Evolutionary conservation across 208 protist genomes (phyloP), one percentile per base, ranked within the genome.

Genomic region (Spongospora subterranea): DNA sequence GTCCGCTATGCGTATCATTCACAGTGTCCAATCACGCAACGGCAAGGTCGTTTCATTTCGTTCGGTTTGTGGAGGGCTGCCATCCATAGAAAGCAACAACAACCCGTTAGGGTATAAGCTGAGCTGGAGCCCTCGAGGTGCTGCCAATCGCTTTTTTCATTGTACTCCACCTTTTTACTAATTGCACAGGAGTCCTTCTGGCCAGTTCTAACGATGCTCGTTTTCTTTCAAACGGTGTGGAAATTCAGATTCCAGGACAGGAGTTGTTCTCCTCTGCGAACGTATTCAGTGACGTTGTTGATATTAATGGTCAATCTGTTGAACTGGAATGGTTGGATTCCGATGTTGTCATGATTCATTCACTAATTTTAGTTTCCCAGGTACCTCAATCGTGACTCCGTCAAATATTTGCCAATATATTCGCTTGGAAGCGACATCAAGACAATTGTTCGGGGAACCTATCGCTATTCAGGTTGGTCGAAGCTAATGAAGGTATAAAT

Each of bases 1-100:
- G 89, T 91, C 88, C 45, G 88, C 89, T 35, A 91, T 88, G 89
- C 88, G 90, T 6, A 88, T 91, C 32, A 91, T 91, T 32, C 13
- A 91, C 82, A 17, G 90, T 17, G 89, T 91, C 89, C 88, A 91
- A 13, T 60, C 54, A 35, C 13, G 90, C 88, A 66, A 66, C 32
- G 89, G 89, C 17, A 91, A 91, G 89, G 46, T 91, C 46, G n/a
- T 89, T 91, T 46, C 35, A 17, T 91, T 91, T 46, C 46, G 54
- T 32, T 53, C 35, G 32, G 32, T 91, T 17, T 91, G 89, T 88
- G 89, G 89, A 24, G 89, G 89, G 38, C 65, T 91, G 54, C 89
- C 89, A 32, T 13, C 53, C 45, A 6, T 66, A 35, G 20, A 90
- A 77, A 29, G 13, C 24, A 90, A 90, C 88, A 88, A 90, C 88